phyloP scores from a whole-genome alignment of 2,329 filamentous ascomycete species.

The Pseudogymnoascus sp. region DNA sequence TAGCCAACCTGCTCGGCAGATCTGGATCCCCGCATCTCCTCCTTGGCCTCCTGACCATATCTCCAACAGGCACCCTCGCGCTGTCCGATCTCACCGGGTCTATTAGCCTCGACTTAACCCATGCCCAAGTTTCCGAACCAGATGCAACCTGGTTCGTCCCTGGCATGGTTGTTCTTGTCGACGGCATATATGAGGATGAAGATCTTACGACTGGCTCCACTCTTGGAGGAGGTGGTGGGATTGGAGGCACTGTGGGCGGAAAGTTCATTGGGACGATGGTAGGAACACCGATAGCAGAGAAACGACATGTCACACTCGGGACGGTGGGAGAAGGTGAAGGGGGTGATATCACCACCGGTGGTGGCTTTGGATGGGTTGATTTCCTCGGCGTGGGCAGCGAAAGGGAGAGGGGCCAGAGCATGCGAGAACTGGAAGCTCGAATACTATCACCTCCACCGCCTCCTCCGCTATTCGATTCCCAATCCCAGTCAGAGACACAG shows the following conservation, averaged over 20 bases:
- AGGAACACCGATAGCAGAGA: constrained; percentile 84
- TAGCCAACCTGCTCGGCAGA: constrained; percentile 66
- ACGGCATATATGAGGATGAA: constrained; percentile 95
- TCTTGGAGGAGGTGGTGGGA: constrained; percentile 67
- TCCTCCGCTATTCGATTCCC: constrained; percentile 15
- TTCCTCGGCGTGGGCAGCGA: constrained; percentile 89
- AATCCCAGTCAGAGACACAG: neutral
- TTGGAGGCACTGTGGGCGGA: constrained; percentile 87
- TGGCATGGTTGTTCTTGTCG: constrained; percentile 91
- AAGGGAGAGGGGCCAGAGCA: constrained; percentile 69
- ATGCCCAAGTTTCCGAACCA: constrained; percentile 73
- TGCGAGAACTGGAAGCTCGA: constrained; percentile 46
- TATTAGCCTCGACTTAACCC: constrained; percentile 73
- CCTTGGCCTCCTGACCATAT: constrained; percentile 70
- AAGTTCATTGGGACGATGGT: constrained; percentile 86
- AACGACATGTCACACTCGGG: constrained; percentile 69
- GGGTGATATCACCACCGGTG: constrained; percentile 55
- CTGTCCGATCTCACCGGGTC: constrained; percentile 83
- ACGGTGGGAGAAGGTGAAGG: constrained; percentile 45
- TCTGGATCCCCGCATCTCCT: constrained; percentile 80
- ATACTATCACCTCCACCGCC: constrained; percentile 27
- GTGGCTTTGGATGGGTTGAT: constrained; percentile 94
- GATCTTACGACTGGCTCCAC: constrained; percentile 61
- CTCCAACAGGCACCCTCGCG: constrained; percentile 73
- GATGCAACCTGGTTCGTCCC: constrained; percentile 88